Evolutionary conservation across 768 basidiomycete species (phyloP).

Genomic region (Asterophora parasitica): DNA sequence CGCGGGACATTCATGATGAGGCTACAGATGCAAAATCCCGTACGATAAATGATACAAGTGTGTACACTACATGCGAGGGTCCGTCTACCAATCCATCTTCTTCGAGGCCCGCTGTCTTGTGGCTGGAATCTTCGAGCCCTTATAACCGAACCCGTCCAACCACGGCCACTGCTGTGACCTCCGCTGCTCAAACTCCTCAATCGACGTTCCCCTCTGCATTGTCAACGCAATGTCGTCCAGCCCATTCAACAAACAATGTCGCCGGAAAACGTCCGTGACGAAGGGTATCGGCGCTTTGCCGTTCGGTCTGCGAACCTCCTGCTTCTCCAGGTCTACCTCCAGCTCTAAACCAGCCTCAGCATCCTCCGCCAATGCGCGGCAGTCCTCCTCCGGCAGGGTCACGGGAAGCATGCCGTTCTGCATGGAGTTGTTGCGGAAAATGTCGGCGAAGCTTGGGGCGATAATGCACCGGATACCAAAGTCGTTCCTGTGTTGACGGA

Average conservation of each 20-base stretch:
- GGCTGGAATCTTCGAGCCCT: constrained; percentile 69
- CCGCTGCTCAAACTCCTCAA: constrained; percentile 74
- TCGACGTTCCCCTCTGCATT: constrained; percentile 70
- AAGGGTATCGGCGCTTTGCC: constrained; percentile 75
- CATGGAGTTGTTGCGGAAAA: constrained; percentile 86
- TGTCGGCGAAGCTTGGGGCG: constrained; percentile 87
- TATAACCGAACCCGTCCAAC: constrained; percentile 94
- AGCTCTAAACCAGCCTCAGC: constrained; percentile 71
- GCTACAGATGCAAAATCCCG: no score
- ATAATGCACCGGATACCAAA: constrained; percentile 88
- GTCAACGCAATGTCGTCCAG: constrained; percentile 96
- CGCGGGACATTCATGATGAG: no score
- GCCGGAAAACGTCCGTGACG: constrained; percentile 82
- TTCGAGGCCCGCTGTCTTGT: constrained; percentile 32
- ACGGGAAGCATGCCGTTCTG: constrained; percentile 92
- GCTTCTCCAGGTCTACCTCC: constrained; percentile 80
- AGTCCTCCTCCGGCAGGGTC: constrained; percentile 62
- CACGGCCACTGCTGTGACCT: constrained; percentile 86
- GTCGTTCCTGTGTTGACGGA: constrained; percentile 52
- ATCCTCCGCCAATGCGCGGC: constrained; percentile 69
- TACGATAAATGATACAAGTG: background rate
- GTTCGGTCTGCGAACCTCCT: constrained; percentile 69
- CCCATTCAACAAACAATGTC: constrained; percentile 92
- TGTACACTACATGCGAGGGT: background rate
- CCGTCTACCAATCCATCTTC: constrained; percentile 71